Evolutionary conservation across 306 rosid genomes (phyloP).

Genomic region (Vicia villosa): DNA sequence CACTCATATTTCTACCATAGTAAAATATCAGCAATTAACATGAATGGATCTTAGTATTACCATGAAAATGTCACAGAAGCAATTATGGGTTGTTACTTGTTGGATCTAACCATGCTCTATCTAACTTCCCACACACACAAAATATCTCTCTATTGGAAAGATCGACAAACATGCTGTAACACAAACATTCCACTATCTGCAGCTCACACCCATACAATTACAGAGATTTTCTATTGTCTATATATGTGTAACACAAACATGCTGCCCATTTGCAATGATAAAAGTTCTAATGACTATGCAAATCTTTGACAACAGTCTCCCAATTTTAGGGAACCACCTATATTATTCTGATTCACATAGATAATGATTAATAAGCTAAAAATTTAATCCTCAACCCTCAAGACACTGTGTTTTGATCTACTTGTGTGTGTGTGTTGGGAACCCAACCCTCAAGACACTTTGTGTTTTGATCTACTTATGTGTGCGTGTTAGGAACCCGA

Average conservation of each 20-base stretch:
- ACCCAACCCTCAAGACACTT: too few species aligned
- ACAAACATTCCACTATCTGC: not conserved
- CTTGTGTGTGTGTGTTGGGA: not conserved
- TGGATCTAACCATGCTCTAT: conserved; percentile 3
- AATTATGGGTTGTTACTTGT: conserved; percentile 12
- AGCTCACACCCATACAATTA: too few species aligned
- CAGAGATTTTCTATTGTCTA: not conserved
- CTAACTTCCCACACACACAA: not conserved
- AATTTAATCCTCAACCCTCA: not conserved
- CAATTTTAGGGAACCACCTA: not conserved
- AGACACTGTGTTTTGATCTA: not conserved
- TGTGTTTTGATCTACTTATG: too few species aligned
- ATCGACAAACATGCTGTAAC: not conserved
- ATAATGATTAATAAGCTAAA: not conserved
- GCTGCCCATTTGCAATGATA: too few species aligned
- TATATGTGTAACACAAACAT: not conserved
- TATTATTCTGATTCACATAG: conserved; percentile 7
- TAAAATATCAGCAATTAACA: conserved; percentile 4
- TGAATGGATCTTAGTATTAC: not conserved
- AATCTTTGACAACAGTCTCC: conserved; percentile 14
- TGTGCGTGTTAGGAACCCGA: too few species aligned
- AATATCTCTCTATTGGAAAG: not conserved
- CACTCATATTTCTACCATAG: conserved; percentile 24
- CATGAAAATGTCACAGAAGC: not conserved
- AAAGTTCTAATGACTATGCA: not conserved